Base-by-base conservation (phyloP, 768 basidiomycete species). In the Saitozyma sp. region DNA sequence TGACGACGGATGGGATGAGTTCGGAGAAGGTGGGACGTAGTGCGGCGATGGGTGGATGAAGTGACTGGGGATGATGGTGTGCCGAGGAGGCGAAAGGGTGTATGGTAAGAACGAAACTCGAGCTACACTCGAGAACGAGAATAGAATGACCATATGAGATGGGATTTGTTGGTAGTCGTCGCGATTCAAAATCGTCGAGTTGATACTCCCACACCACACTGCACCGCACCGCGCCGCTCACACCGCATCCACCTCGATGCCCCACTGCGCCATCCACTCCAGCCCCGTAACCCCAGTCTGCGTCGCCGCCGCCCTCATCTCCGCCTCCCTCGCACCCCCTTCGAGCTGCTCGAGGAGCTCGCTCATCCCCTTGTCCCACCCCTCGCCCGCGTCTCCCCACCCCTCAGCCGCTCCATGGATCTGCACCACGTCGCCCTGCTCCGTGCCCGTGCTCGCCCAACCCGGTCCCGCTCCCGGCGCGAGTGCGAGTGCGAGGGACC, bases 361-460 rank as follows among this genome's bases (percentile, higher is more conserved):
- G 50, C 52, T 75, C 73, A 72, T 70, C 65, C 64, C 73, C 71
- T 70, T 67, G 60, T 72, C 74, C 74, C 74, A 75, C 37, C 45
- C 58, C 56, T 67, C 68, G 48, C 46, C 64, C 54, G 60, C 39
- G 29, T 38, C 64, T 49, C 55, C 50, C 59, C 54, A 52, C 51
- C 19, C 50, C 54, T 59, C 58, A 59, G 20, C 58, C 62, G 50
- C 20, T 59, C 63, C 51, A 39, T 57, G 58, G 65, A 59, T 50
- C 58, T 63, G 17, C 40, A 10, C 45, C 54, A 11, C 46, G 20
- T 19, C 46, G 37, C 37, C 61, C 45, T 56, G 56, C 46, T 40
- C 54, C 16, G 51, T 16, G 41, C n/a, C 39, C 42, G n/a, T 20
- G 19, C 38, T 20, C 11, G 54, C 39, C 39, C 20, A 14, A 29